A percentile compares a stretch with the other conserved stretches of the same genome.
Evolutionary conservation across 805 yeast genomes (phyloP).

Genomic region (Candida pini): DNA sequence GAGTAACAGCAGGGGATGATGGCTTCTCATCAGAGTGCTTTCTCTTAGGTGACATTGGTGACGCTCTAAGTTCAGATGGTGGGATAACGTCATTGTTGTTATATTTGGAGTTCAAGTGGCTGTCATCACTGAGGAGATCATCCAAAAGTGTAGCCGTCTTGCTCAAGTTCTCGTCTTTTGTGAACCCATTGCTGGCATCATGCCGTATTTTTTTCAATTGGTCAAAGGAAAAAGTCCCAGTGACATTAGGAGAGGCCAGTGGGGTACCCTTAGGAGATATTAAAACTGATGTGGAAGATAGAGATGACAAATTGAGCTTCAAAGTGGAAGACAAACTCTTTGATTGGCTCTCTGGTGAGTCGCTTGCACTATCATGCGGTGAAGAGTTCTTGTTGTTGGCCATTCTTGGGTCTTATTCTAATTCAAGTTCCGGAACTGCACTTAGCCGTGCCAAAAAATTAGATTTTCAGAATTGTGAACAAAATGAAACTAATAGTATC

Average conservation of each 20-base stretch:
- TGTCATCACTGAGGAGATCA: slow-evolving; percentile 7
- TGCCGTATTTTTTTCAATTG: slow-evolving; percentile 9
- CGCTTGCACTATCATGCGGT: too few relatives aligned
- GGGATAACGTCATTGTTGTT: background rate
- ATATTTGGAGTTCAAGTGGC: background rate
- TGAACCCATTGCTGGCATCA: slow-evolving; percentile 1
- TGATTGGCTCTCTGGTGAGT: too few relatives aligned
- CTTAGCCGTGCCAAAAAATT: too few relatives aligned
- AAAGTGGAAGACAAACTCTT: too few relatives aligned
- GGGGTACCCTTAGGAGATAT: slow-evolving; percentile 30
- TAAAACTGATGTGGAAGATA: slow-evolving; percentile 21
- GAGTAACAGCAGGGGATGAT: background rate
- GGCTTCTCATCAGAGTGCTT: background rate
- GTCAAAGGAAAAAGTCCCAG: slow-evolving; percentile 13
- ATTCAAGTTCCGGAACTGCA: too few relatives aligned
- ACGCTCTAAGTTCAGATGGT: background rate
- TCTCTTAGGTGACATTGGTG: background rate
- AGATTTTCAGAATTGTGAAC: too few relatives aligned
- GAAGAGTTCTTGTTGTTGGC: too few relatives aligned
- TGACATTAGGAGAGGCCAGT: slow-evolving; percentile 20
- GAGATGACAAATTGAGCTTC: slow-evolving; percentile 19
- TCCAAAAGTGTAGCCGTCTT: slow-evolving; percentile 9
- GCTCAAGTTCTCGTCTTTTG: background rate
- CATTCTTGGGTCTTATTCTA: too few relatives aligned
- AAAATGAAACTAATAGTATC: too few relatives aligned